phyloP scores from a whole-genome alignment of 495 filamentous ascomycete genomes.

The Penicillium cinerascens region DNA sequence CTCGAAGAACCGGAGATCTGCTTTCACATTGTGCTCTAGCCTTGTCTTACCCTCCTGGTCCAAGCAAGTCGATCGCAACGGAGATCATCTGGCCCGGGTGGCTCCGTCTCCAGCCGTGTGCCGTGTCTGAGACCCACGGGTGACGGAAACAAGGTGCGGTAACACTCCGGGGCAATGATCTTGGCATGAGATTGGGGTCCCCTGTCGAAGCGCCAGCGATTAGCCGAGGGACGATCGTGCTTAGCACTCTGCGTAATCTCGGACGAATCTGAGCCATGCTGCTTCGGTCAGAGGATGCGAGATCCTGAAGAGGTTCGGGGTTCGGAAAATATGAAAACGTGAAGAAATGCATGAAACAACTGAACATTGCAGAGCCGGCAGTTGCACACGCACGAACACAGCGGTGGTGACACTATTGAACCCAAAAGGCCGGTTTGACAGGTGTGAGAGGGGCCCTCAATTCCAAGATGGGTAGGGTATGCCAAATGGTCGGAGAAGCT shows the following conservation, averaged over 20 bases:
- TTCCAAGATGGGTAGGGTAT: constrained; percentile 4
- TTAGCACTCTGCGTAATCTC: background rate
- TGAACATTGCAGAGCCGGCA: background rate
- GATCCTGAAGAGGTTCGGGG: background rate
- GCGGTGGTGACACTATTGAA: constrained; percentile 16
- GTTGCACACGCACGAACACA: background rate
- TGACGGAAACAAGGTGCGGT: constrained; percentile 12
- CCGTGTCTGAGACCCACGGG: constrained; percentile 20
- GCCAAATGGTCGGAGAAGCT: constrained; percentile 9
- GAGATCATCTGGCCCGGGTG: constrained; percentile 6
- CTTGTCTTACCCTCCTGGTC: background rate
- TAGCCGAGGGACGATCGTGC: constrained; percentile 6
- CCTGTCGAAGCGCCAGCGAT: background rate
- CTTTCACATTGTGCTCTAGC: constrained; percentile 5
- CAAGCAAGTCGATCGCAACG: constrained; percentile 11
- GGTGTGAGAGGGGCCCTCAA: background rate
- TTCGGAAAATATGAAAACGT: background rate
- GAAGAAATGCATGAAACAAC: background rate
- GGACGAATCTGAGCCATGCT: background rate
- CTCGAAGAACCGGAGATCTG: background rate
- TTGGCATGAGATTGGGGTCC: constrained; percentile 3
- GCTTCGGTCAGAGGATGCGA: background rate
- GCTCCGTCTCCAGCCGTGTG: constrained; percentile 14
- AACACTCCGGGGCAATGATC: constrained; percentile 11
- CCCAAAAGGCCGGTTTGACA: constrained; percentile 25